Percentiles rank a stretch among this genome's conserved stretches.
Evolutionary conservation across 2,329 filamentous ascomycete genomes (phyloP).

Genomic region (Myriosclerotinia curreyana): DNA sequence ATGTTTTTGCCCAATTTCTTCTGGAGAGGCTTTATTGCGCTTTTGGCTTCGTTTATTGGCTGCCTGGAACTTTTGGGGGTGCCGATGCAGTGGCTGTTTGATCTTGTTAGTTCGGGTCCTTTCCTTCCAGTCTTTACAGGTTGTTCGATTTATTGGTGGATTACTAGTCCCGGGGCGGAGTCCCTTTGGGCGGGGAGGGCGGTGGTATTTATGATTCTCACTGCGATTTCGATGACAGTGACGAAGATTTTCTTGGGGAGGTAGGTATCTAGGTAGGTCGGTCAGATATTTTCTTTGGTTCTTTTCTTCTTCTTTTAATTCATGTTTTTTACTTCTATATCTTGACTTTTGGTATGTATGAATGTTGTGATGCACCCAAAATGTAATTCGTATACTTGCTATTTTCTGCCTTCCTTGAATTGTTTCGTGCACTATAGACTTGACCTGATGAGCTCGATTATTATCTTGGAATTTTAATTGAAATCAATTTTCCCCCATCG

Average conservation of each 20-base stretch:
- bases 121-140: not conserved
- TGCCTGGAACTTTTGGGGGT: no score
- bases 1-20: not conserved
- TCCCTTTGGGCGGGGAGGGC: not conserved
- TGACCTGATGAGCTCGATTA: no score
- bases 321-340: not conserved
- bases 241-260: not conserved
- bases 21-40: fast-evolving
- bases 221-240: no score
- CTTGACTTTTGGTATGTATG: not conserved
- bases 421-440: no score
- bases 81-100: not conserved
- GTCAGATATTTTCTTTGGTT: not conserved
- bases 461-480: no score
- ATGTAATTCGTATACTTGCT: no score
- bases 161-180: not conserved
- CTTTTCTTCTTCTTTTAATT: not conserved
- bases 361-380: no score
- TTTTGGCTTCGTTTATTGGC: not conserved
- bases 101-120: not conserved
- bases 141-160: not conserved
- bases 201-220: not conserved
- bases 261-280: not conserved
- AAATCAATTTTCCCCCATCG: no score
- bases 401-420: no score